Evolutionary conservation across 192 early-diverging fungal genomes (phyloP), one percentile per base, ranked within the genome.

Genomic region (Coemansia sp.): DNA sequence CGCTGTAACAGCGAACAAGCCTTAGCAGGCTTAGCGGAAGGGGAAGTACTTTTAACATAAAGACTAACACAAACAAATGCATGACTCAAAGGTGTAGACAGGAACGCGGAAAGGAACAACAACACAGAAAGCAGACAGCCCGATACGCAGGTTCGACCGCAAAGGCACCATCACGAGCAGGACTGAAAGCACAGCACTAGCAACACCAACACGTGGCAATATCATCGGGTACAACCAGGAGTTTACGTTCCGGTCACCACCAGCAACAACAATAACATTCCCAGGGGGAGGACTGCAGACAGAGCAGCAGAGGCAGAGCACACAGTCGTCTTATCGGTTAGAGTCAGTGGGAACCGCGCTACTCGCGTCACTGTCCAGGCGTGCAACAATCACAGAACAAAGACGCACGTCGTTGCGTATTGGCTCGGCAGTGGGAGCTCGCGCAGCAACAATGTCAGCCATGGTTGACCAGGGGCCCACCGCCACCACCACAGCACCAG

Each of bases 341-440:
- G 67, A 79, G 50, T 79, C 62, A 45, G 70, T 79, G n/a, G 76
- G 76, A n/a, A 61, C 70, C 3, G 76, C 76, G 7, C 64, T 79
- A 44, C 57, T 79, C 45, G 66, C 67, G n/a, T 70, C 76, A 14
- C 60, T 79, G 29, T 66, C 70, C 34, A 57, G 70, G 11, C 75
- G 75, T n/a, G 70, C 75, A 37, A 78, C 75, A 6, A 61, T 72
- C 36, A 78, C 48, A 61, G 75, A 72, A 38, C 69, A 70, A 58
- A 68, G 61, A 42, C 58, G 53, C 61, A 61, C 64, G 11, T 63
- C 74, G 23, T 61, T 76, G 60, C 67, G 67, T n/a, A 70, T 66
- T 19, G 68, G 67, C 40, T 58, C 52, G 17, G 52, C 52, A 31
- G 23, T 19, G 30, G 52, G 52, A 1, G 17, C 52, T 15, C 27